Conservation (phyloP, 179 eudicot species). For the Patellifolia procumbens region DNA sequence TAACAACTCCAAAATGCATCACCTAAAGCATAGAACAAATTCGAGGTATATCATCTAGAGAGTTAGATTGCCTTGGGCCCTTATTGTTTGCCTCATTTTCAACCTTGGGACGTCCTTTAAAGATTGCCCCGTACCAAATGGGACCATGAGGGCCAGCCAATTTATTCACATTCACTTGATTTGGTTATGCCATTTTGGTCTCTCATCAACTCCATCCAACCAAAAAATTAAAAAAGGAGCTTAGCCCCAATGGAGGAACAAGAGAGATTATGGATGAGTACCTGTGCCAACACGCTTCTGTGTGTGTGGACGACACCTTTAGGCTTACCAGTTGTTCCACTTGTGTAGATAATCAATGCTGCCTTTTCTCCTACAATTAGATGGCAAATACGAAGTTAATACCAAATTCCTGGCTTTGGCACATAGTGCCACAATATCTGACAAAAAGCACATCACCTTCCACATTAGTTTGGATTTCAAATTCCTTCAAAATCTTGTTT, state of each 20-base stretch:
- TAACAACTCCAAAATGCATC: background rate
- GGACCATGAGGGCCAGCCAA: no score
- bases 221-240: no score
- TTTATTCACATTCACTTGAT: no score
- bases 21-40: background rate
- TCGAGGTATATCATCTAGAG: background rate
- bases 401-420: background rate
- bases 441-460: slow-evolving; percentile 40
- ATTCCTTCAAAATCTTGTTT: slow-evolving; percentile 29
- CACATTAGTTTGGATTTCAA: slow-evolving; percentile 36
- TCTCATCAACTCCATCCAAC: no score
- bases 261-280: slow-evolving; percentile 29
- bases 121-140: no score
- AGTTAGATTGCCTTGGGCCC: background rate
- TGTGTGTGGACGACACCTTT: slow-evolving; percentile 99
- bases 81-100: no score
- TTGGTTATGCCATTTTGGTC: no score
- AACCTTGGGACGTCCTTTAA: no score
- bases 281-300: slow-evolving; percentile 85
- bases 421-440: background rate
- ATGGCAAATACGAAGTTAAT: slow-evolving; percentile 3
- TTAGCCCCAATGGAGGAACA: no score
- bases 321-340: slow-evolving; percentile 99
- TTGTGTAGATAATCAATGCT: slow-evolving; percentile 88
- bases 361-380: slow-evolving; percentile 63